Percentiles rank a stretch among this genome's conserved stretches.
Evolutionary conservation across 331 rosid genomes (phyloP).

Genomic region (Rhamnella rubrinervis): DNA sequence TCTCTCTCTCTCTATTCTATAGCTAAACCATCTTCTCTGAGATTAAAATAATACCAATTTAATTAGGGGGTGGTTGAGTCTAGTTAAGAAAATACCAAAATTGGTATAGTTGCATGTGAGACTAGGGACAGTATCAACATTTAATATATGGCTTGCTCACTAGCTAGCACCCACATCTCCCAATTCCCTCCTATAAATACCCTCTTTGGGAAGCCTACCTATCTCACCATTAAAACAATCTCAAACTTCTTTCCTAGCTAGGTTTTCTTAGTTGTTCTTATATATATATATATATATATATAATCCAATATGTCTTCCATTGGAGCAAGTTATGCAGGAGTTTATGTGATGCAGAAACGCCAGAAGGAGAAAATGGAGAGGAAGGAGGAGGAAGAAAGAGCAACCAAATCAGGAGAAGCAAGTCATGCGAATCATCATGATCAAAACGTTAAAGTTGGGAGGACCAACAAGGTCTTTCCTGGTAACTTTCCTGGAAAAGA

Average conservation of each 20-base stretch:
- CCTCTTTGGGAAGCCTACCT: constrained; percentile 4
- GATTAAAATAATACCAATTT: constrained; percentile 26
- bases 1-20: constrained; percentile 6
- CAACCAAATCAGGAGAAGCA: constrained; percentile 2
- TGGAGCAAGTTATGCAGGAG: constrained; percentile 30
- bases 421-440: not conserved
- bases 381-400: constrained; percentile 22
- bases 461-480: constrained; percentile 26
- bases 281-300: not conserved
- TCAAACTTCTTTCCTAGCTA: not conserved
- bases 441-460: not conserved
- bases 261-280: not conserved
- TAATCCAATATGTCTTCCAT: constrained; percentile 27
- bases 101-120: not conserved
- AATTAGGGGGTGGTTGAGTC: not conserved
- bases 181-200: constrained; percentile 23
- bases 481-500: not conserved
- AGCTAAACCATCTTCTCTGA: constrained; percentile 13
- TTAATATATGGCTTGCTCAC: not conserved
- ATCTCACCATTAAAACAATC: not conserved
- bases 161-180: not conserved
- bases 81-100: constrained; percentile 6
- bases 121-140: not conserved
- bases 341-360: constrained; percentile 32
- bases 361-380: constrained; percentile 30